phyloP scores from a whole-genome alignment of 257 asterid genomes.

The Solanum sejunctum region DNA sequence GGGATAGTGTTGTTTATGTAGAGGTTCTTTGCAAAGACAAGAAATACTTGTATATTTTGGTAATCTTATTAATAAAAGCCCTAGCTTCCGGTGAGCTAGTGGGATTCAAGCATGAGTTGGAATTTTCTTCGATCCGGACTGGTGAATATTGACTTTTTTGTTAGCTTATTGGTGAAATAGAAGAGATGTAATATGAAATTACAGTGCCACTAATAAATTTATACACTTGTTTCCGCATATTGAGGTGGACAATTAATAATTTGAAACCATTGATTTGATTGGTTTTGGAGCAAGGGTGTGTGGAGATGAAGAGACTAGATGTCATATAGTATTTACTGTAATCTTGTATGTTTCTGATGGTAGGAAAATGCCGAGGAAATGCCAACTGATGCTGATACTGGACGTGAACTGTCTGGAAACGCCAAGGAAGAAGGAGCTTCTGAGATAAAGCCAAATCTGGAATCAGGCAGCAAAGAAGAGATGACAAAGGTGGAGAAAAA shows the following conservation, averaged over 20 bases:
- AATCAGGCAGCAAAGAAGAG: conserved; percentile 27
- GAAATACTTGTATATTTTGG: background rate
- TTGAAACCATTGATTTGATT: background rate
- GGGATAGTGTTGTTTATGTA: background rate
- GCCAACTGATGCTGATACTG: conserved; percentile 18
- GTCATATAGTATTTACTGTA: background rate
- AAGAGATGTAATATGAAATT: background rate
- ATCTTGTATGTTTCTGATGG: background rate
- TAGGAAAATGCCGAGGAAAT: conserved; percentile 34
- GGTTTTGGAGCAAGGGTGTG: background rate
- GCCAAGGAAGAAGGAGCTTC: conserved; percentile 19
- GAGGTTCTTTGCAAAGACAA: background rate
- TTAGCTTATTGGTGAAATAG: background rate
- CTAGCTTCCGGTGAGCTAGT: too few species aligned
- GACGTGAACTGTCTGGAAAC: conserved; percentile 9
- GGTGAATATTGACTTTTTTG: background rate
- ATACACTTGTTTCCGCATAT: background rate
- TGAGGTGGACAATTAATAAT: background rate
- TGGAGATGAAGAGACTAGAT: background rate
- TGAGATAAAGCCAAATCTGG: conserved; percentile 13
- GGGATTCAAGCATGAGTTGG: too few species aligned
- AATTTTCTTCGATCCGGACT: too few species aligned
- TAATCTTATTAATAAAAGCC: background rate
- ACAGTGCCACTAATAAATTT: background rate
- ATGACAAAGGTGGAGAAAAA: conserved; percentile 25